A percentile compares a stretch with the other conserved stretches of the same genome.
Conservation (phyloP, 2,329 filamentous ascomycete genomes). For the Escovopsis sp. region DNA sequence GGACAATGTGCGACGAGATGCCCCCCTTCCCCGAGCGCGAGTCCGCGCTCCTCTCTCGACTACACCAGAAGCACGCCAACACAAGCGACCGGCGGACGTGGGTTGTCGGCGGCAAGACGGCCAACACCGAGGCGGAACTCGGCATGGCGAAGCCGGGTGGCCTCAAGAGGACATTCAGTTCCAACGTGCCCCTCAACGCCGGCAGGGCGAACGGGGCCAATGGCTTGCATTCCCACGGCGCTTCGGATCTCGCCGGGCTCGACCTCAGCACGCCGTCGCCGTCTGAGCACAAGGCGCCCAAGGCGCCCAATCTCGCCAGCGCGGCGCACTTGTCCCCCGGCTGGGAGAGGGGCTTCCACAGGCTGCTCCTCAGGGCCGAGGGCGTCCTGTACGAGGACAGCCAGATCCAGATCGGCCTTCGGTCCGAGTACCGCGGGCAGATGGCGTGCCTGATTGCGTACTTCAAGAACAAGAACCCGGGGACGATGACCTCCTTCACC, state of each 20-base stretch:
- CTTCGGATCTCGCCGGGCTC: constrained; percentile 62
- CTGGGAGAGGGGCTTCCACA: constrained; percentile 84
- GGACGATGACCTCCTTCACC: constrained; percentile 77
- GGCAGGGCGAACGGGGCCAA: constrained; percentile 33
- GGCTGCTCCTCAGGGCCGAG: constrained; percentile 63
- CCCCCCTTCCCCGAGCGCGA: constrained; percentile 91
- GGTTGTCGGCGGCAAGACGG: constrained; percentile 94
- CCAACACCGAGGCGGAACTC: constrained; percentile 72
- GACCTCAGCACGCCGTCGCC: constrained; percentile 54
- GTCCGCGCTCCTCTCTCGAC: constrained; percentile 75
- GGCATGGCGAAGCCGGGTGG: constrained; percentile 67
- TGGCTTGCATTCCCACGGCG: constrained; percentile 34
- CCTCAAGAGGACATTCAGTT: constrained; percentile 74
- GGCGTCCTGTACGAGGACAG: constrained; percentile 90
- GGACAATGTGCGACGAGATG: constrained; percentile 97
- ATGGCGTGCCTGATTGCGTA: constrained; percentile 92
- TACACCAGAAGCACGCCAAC: constrained; percentile 87
- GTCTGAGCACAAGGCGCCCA: constrained; percentile 41
- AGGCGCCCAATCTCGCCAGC: constrained; percentile 74
- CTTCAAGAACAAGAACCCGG: constrained; percentile 86
- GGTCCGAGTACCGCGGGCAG: constrained; percentile 89
- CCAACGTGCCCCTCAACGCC: constrained; percentile 32
- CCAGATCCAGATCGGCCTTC: constrained; percentile 81
- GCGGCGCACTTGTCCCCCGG: constrained; percentile 86
- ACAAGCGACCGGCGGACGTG: constrained; percentile 93